Base-by-base conservation (phyloP, 2,329 filamentous ascomycete genomes). In the Cordyceps militaris region DNA sequence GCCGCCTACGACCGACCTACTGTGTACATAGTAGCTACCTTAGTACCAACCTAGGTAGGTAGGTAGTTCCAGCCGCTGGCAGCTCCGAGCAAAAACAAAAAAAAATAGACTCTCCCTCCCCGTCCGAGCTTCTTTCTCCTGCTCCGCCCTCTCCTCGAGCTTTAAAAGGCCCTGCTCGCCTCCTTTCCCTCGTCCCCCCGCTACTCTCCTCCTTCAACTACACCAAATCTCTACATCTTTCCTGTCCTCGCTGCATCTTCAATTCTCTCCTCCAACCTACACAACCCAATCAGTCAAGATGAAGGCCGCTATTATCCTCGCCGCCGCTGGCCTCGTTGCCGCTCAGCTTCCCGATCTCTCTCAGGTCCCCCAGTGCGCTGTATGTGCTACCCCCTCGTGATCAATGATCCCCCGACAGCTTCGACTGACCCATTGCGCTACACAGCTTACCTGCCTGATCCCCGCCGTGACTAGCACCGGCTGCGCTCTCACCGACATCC, bases 301-400 rank as follows among this genome's bases (percentile, higher is more conserved):
- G 75, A 77, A 76, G 74, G 62, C 68, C 42, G 60, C 71, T 58
- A 59, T 72, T 32, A 53, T 71, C 55, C 60, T 72, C 52, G 69
- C 67, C 58, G 62, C 65, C 40, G 68, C 66, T 50, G 67, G 72
- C 66, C 60, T 75, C 38, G 73, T 67, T 43, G 67, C 69, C 51
- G 74, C 73, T 32, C 73, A 76, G 65, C 7, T 58, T 9, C 48
- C 36, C 13, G 62, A 71, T 62, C 66, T 75, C 51, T 42, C 60
- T 26, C 70, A 66, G 38, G 61, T 71, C 57, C 71, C 74, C 48
- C 19, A 63, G 5, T 77, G 75, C 62, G 73, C 74, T 63, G 75
- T 78, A 72, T 61, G 74, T 69, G 9, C 48, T 16, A 42, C 40
- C 21, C 21, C 28, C 21, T 1, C 34, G 21, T 24, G 32, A 21